Evolutionary conservation across 106 monocot genomes (phyloP).

Genomic region (Chionographis japonica): DNA sequence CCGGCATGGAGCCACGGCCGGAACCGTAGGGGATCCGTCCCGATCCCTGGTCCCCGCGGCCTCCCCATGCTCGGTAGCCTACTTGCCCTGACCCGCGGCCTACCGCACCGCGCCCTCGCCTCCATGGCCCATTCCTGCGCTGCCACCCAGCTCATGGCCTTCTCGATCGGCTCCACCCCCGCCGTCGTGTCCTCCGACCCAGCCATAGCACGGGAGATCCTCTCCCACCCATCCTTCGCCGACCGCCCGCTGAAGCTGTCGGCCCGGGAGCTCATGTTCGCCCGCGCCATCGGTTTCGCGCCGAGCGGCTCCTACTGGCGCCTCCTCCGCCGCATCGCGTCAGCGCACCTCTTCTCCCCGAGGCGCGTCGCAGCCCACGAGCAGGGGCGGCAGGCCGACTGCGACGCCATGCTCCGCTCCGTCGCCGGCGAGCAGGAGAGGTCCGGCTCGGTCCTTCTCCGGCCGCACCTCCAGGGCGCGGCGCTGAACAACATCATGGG

Average conservation of each 20-base stretch:
- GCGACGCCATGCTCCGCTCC: slow-evolving; percentile 31
- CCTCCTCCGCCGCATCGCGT: slow-evolving; percentile 68
- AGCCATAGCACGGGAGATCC: slow-evolving; percentile 52
- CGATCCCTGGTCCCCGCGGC: slow-evolving; percentile 66
- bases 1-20: slow-evolving; percentile 48
- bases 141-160: slow-evolving; percentile 55
- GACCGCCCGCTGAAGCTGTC: slow-evolving; percentile 79
- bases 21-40: slow-evolving; percentile 15
- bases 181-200: slow-evolving; percentile 76
- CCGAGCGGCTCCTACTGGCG: slow-evolving; percentile 88
- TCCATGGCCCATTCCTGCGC: slow-evolving; percentile 12
- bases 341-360: slow-evolving; percentile 76
- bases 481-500: slow-evolving; percentile 90
- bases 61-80: slow-evolving; percentile 76
- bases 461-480: slow-evolving; percentile 62
- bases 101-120: slow-evolving; percentile 61
- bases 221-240: slow-evolving; percentile 53
- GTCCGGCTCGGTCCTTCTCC: slow-evolving; percentile 38
- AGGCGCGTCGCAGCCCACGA: slow-evolving; percentile 72
- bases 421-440: slow-evolving; percentile 19
- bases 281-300: slow-evolving; percentile 87
- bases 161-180: slow-evolving; percentile 82
- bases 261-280: slow-evolving; percentile 85
- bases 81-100: slow-evolving; percentile 38
- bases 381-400: slow-evolving; percentile 47